Evolutionary conservation across 495 filamentous ascomycete species (phyloP), one percentile per base, ranked within the genome.

Genomic region (Tuber indicum): DNA sequence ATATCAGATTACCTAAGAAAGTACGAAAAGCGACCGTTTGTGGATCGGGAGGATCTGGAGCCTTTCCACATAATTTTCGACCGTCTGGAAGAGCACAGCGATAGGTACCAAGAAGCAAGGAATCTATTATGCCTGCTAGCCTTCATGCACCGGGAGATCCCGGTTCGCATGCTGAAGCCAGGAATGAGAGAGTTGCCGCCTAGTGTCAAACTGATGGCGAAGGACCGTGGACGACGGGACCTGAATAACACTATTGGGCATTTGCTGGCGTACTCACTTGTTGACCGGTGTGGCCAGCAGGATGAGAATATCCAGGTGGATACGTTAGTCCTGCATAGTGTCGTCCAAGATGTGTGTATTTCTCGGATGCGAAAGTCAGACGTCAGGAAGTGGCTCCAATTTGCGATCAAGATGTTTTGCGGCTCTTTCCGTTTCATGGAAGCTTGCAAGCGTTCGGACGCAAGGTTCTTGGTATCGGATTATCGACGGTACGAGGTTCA

Each of bases 341-440:
- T 95, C 1, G 91, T 94, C 9, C 93, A 95, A 81, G 91, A 89
- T 0, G 94, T 94, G 74, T 93, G 92, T 76, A 88, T 91, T 26
- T 91, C 93, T 79, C 87, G 89, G 39, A 84, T 96, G 6, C 87
- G 87, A 36, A 85, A 82, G 49, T 86, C 87, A 16, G 86, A 91
- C 39, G 84, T 88, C 10, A 84, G 87, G n/a, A 89, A 88, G 32
- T 93, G 91, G 90, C 84, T 93, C 39, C 86, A 90, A 74, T 85
- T 89, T 52, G 89, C 90, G 19, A 86, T 87, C 9, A 84, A 84
- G 2, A 85, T 93, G 32, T 90, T 91, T 76, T 91, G 88, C 79
- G 86, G 84, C 44, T 91, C 90, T 0, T 94, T 91, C 74, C 88
- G 90, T 75, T 85, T 85, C 19, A 91, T 91, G 46, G 86, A 89